Evolutionary conservation across 2,329 filamentous ascomycete genomes (phyloP), one percentile per base, ranked within the genome.

Genomic region (Ophiognomonia clavigignenti-juglandacearum): DNA sequence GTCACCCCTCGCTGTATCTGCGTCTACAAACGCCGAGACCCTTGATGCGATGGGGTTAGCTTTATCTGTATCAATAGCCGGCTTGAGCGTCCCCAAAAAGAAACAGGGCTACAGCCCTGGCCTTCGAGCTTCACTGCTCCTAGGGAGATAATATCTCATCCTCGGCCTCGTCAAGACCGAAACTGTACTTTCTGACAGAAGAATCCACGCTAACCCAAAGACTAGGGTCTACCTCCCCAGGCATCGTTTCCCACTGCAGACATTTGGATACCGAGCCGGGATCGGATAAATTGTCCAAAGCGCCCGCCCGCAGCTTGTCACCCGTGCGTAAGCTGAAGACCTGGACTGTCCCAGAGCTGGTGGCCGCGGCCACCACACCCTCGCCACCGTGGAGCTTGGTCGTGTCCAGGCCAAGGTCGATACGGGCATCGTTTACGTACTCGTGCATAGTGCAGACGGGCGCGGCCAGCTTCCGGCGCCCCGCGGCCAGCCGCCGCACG

Each of bases 351-450:
- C 69, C 71, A 39, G 75, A 67, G 32, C 76, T 72, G 39, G 78
- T 75, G 0, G 74, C 76, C 0, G 78, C 73, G 0, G 78, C 79
- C 4, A 78, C 70, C 20, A 77, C 54, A 6, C 22, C 27, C 10
- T 22, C 37, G 23, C 41, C 49, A 11, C 74, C 75, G 7, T 70
- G 59, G n/a, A 67, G 64, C 0, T 60, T 39, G 47, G 73, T 68
- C 4, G 75, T 68, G 43, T 78, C 77, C 54, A 81, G 71, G 1
- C 78, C 80, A 9, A 75, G 66, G 16, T 71, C 60, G 35, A 72
- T 60, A 36, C 71, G 69, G 0, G 72, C 71, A 0, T 59, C 57
- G 56, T 83, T 84, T 24, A 58, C 57, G 59, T 80, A 80, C 3
- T 59, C 66, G 0, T 67, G 63, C 48, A 83, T 82, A 0, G 44